phyloP scores from a whole-genome alignment of 2,329 filamentous ascomycete genomes.

The Beauveria bassiana region DNA sequence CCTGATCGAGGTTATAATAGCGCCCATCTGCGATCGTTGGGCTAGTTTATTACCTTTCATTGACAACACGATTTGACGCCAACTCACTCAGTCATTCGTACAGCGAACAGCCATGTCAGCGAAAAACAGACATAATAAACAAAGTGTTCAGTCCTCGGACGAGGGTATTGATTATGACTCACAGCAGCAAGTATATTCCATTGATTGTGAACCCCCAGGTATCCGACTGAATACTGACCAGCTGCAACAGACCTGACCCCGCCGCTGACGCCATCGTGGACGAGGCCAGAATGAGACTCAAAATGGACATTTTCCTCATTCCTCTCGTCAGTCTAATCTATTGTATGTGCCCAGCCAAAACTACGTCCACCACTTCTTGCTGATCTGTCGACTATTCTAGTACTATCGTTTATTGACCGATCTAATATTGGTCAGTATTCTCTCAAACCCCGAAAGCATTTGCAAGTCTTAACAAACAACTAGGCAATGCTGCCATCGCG shows the following conservation, averaged over 20 bases:
- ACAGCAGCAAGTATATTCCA: not conserved
- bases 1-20: too few relatives aligned
- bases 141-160: not conserved
- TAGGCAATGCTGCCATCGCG: conserved; percentile 52
- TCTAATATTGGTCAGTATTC: conserved; percentile 51
- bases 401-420: conserved; percentile 49
- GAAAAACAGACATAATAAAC: not conserved
- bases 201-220: not conserved
- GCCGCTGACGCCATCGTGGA: not conserved
- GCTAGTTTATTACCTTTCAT: too few relatives aligned
- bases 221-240: not conserved
- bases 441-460: not conserved
- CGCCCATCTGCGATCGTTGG: too few relatives aligned
- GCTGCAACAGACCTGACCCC: not conserved
- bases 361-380: not conserved
- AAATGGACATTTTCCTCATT: conserved; percentile 52
- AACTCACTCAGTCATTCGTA: not conserved
- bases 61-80: not conserved
- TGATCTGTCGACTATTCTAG: not conserved
- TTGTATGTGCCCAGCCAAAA: conserved; percentile 12
- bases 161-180: not conserved
- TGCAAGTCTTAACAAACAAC: not conserved
- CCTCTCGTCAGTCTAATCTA: conserved; percentile 53
- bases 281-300: conserved; percentile 33
- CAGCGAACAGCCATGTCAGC: not conserved